Evolutionary conservation across 768 basidiomycete species (phyloP), one percentile per base, ranked within the genome.

Genomic region (Trametes cingulata): DNA sequence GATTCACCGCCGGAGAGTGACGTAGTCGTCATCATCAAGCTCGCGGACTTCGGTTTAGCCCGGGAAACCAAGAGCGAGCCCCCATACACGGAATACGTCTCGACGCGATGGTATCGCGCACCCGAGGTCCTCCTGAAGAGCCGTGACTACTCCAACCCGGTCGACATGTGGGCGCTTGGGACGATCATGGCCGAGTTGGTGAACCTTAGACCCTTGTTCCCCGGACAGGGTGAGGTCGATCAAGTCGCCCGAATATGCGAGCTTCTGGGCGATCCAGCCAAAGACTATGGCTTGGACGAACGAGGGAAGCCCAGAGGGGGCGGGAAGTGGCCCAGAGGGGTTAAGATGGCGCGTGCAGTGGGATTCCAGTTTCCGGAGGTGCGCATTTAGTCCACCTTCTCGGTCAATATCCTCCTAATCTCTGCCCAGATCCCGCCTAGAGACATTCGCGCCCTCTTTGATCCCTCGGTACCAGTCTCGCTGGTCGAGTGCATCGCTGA

Each of bases 121-220:
- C 97, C 97, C 15, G 97, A 99, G 73, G 95, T 99, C 17, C 80
- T 99, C 29, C 82, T 99, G 40, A 81, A 93, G 61, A 93, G 92
- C 68, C 84, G 87, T 57, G 91, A 98, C 72, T 99, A 99, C 71
- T 95, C 93, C 10, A 91, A 91, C 69, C 95, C 97, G 4, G 96
- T 99, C 24, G 97, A 99, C 69, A 94, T 98, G 91, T 99, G 97
- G 97, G 97, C 97, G 3, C 78, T 99, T 54, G 97, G 97, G 15
- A 96, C 97, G 7, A 99, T 99, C 74, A 90, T 99, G 85, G 93
- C 95, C 8, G 97, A 99, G 74, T 80, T 98, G 56, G 83, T 97
- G 75, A 98, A 96, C 71, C 83, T 99, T 59, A 88, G 91, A 62
- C 96, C 97, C 6, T 77, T 99, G 42, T 99, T 99, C 73, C 97